Evolutionary conservation across 1,284 basidiomycete species (phyloP).

Genomic region (Cronartium quercuum): DNA sequence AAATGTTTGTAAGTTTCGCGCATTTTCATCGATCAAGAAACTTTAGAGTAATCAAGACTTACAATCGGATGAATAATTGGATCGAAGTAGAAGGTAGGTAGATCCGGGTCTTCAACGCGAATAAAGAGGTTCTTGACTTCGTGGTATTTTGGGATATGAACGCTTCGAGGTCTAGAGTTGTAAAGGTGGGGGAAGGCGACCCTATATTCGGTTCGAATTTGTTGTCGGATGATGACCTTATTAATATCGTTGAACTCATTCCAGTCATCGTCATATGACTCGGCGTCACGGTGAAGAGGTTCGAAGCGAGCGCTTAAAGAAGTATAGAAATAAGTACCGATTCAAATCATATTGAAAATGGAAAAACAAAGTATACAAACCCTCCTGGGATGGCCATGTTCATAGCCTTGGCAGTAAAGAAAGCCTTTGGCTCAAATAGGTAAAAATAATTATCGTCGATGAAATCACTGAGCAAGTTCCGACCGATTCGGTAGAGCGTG

Average conservation of each 20-base stretch:
- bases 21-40: constrained; percentile 42
- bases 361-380: constrained; percentile 61
- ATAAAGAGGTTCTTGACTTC: constrained; percentile 96
- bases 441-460: constrained; percentile 66
- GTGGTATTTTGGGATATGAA: constrained; percentile 82
- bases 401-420: constrained; percentile 83
- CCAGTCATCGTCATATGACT: constrained; percentile 98
- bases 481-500: constrained; percentile 89
- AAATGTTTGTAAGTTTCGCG: constrained; percentile 54
- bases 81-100: constrained; percentile 99
- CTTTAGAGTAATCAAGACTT: constrained; percentile 36
- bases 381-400: constrained; percentile 92
- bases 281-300: constrained; percentile 69
- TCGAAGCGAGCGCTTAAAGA: constrained; percentile 42
- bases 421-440: constrained; percentile 94
- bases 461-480: constrained; percentile 85
- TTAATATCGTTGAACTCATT: constrained; percentile 99
- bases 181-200: constrained; percentile 99
- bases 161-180: constrained; percentile 93
- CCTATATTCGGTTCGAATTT: constrained; percentile 98
- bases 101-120: constrained; percentile 94
- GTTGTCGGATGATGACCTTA: constrained; percentile 98
- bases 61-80: constrained; percentile 74
- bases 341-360: constrained; percentile 45
- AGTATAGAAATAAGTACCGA: constrained; percentile 49